phyloP scores from a whole-genome alignment of 164 flowering plant genomes.

The Liriodendron chinense region DNA sequence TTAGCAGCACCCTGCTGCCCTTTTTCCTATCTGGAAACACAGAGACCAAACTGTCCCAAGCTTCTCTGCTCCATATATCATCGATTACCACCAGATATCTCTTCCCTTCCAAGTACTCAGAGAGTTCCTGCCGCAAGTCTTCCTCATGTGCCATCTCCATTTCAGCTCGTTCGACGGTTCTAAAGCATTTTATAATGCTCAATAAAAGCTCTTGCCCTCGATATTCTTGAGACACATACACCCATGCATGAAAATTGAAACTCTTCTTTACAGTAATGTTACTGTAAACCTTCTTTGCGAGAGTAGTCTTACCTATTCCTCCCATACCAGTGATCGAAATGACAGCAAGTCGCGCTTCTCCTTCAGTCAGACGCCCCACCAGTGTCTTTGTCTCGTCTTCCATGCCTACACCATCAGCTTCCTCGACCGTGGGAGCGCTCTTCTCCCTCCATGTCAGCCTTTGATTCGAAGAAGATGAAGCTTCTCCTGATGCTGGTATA shows the following conservation, averaged over 20 bases:
- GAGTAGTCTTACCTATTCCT: constrained; percentile 20
- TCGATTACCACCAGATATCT: constrained; percentile 44
- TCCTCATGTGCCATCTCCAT: background rate
- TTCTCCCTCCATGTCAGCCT: constrained; percentile 2
- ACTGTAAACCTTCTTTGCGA: constrained; percentile 14
- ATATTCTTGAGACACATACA: constrained; percentile 7
- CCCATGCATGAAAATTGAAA: constrained; percentile 20
- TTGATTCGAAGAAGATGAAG: constrained; percentile 25
- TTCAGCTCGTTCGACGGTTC: background rate
- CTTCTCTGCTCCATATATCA: constrained; percentile 42
- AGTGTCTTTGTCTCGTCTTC: background rate
- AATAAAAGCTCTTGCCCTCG: background rate
- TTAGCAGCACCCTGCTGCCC: constrained; percentile 39
- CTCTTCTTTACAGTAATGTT: background rate
- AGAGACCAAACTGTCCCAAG: constrained; percentile 35
- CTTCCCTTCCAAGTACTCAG: background rate
- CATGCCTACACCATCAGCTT: constrained; percentile 4
- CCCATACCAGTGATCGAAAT: constrained; percentile 14
- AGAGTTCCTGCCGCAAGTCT: background rate
- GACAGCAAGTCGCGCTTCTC: background rate
- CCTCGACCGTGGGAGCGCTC: constrained; percentile 6
- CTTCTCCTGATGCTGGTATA: constrained; percentile 14
- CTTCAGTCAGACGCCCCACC: background rate
- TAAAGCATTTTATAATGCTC: constrained; percentile 3
- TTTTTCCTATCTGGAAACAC: constrained; percentile 36